These are phyloP conservation scores for Phaeodactylum tricornutum DNA, from an alignment of 108 stramenopile species.

Conservation along the genomic window DNA sequence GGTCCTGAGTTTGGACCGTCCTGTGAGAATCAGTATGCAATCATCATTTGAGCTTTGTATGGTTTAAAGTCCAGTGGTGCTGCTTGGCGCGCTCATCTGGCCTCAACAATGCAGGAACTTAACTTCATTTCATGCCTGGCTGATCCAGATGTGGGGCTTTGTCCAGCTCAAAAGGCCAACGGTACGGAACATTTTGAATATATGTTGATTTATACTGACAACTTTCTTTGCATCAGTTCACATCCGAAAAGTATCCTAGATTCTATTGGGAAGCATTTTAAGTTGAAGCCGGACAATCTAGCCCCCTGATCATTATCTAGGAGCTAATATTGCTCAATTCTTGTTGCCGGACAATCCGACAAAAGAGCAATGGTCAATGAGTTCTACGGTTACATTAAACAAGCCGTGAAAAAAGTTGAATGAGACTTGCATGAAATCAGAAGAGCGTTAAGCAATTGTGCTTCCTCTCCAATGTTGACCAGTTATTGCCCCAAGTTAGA, in stretches of 20 bases:
- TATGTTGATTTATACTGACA: constrained; percentile 23
- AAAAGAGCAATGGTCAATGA: constrained; percentile 19
- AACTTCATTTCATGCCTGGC: constrained; percentile 8
- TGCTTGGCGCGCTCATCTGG: constrained; percentile 8
- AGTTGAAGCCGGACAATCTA: constrained; percentile 14
- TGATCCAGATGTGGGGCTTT: constrained; percentile 28
- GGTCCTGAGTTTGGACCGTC: constrained; percentile 28
- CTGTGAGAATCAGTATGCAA: constrained; percentile 6
- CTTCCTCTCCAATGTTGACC: constrained; percentile 13
- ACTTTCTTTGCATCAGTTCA: constrained; percentile 8
- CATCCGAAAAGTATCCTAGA: constrained; percentile 3
- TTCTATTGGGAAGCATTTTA: constrained; percentile 8
- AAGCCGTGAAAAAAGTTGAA: constrained; percentile 8
- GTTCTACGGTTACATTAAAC: too few species aligned
- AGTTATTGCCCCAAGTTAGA: constrained; percentile 13
- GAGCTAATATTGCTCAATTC: constrained; percentile 10
- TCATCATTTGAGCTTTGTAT: constrained; percentile 23
- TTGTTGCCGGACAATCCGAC: constrained; percentile 11
- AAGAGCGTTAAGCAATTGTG: constrained; percentile 10
- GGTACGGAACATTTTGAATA: constrained; percentile 19
- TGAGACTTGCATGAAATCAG: constrained; percentile 8
- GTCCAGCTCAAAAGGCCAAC: constrained; percentile 4
- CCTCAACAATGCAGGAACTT: background rate
- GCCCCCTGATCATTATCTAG: constrained; percentile 19
- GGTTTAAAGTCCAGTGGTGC: constrained; percentile 27